Percentiles rank a stretch among this genome's conserved stretches.
phyloP scores from a whole-genome alignment of 179 eudicot genomes.

The Amaranthus tricolor region DNA sequence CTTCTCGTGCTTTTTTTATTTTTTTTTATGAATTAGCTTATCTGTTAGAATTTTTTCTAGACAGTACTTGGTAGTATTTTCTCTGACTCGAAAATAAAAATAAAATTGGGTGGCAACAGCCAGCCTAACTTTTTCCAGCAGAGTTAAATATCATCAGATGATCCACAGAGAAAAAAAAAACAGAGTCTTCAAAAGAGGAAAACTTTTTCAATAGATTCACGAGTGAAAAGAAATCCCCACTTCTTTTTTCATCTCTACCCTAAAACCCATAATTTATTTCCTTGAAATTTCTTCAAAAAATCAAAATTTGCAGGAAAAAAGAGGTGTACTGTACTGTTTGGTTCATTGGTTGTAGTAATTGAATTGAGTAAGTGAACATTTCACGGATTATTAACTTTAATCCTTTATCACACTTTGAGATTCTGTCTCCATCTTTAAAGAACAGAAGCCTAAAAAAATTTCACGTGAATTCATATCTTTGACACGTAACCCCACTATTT shows the following conservation, averaged over 20 bases:
- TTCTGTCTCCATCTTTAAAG: background rate
- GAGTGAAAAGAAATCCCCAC: background rate
- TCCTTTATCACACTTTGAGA: slow-evolving; percentile 3
- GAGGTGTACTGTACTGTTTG: too few relatives aligned
- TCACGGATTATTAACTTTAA: background rate
- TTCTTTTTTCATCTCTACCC: background rate
- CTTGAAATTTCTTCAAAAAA: too few relatives aligned
- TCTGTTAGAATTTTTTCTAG: too few relatives aligned
- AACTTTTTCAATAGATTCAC: background rate
- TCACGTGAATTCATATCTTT: slow-evolving; percentile 5
- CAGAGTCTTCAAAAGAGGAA: background rate
- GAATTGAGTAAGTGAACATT: background rate
- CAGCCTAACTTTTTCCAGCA: background rate
- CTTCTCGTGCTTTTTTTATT: too few relatives aligned
- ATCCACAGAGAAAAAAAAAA: background rate
- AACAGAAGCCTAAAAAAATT: background rate
- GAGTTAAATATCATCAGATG: background rate
- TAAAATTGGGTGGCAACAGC: background rate
- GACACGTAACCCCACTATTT: background rate
- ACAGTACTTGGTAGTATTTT: too few relatives aligned
- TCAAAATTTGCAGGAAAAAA: too few relatives aligned
- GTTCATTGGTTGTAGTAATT: too few relatives aligned
- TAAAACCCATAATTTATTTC: background rate
- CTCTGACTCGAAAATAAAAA: background rate
- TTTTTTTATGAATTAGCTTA: too few relatives aligned